Conservation (phyloP, 495 filamentous ascomycete species). For the Penicillium chermesinum region DNA sequence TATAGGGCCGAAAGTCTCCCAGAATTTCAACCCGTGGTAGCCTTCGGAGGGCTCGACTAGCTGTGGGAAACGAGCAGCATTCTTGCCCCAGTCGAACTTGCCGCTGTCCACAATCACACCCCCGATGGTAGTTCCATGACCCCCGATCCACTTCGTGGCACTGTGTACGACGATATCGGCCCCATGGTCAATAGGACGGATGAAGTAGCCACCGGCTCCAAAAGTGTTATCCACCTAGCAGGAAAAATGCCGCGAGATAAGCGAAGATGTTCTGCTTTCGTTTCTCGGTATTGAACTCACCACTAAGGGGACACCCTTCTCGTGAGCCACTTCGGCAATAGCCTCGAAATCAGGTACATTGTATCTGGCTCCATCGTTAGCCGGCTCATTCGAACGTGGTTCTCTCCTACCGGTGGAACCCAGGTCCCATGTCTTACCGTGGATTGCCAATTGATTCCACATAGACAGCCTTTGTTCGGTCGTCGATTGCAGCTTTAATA, state of each 20-base stretch:
- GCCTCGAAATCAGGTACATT: conserved; percentile 89
- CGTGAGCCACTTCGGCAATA: conserved; percentile 74
- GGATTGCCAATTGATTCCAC: conserved; percentile 96
- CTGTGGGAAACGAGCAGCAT: conserved; percentile 86
- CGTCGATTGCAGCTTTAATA: conserved; percentile 82
- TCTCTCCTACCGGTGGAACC: too few relatives aligned
- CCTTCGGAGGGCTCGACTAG: conserved; percentile 88
- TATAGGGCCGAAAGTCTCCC: conserved; percentile 87
- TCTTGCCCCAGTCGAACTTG: conserved; percentile 94
- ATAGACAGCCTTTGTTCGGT: conserved; percentile 94
- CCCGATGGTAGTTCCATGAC: conserved; percentile 92
- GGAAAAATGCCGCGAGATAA: too few relatives aligned
- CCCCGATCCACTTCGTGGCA: conserved; percentile 98
- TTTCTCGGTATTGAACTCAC: conserved; percentile 43
- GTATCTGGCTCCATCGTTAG: conserved; percentile 25
- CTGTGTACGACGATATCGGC: conserved; percentile 94
- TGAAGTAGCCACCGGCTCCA: conserved; percentile 89
- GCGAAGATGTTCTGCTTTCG: too few relatives aligned
- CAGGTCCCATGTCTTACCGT: too few relatives aligned
- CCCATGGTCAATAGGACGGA: conserved; percentile 85
- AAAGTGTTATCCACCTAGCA: conserved; percentile 95
- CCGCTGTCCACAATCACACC: conserved; percentile 88
- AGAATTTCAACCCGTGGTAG: conserved; percentile 96
- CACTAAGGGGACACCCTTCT: conserved; percentile 76
- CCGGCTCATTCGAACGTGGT: too few relatives aligned